A percentile compares a stretch with the other conserved stretches of the same genome.
phyloP scores from a whole-genome alignment of 495 filamentous ascomycete species.

The Xylaria acuta region DNA sequence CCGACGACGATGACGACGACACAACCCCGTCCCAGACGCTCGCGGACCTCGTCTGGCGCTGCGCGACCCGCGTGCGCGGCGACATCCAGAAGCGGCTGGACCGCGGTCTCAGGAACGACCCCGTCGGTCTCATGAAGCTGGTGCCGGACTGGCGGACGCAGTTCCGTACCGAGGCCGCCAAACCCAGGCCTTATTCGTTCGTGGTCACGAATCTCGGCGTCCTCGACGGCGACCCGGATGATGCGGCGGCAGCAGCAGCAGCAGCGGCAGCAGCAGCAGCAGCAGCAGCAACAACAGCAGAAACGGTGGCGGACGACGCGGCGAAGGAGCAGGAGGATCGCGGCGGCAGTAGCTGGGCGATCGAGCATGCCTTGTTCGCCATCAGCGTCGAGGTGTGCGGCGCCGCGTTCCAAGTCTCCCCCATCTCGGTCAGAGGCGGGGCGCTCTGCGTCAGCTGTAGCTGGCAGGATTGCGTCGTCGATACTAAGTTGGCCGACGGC shows the following conservation, averaged over 20 bases:
- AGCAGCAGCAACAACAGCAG: background rate
- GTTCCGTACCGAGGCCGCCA: constrained; percentile 36
- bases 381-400: constrained; percentile 42
- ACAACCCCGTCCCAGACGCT: constrained; percentile 6
- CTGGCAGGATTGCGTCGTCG: constrained; percentile 44
- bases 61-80: constrained; percentile 33
- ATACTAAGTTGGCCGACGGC: constrained; percentile 33
- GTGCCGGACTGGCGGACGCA: constrained; percentile 40
- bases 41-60: constrained; percentile 37
- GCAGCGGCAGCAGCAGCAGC: background rate
- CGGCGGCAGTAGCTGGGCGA: constrained; percentile 31
- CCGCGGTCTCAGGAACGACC: constrained; percentile 40
- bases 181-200: constrained; percentile 37
- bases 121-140: constrained; percentile 40
- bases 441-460: constrained; percentile 37
- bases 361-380: constrained; percentile 43
- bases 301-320: too few species aligned
- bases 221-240: constrained; percentile 18
- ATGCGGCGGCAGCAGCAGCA: background rate
- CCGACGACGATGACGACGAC: background rate
- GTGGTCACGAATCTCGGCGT: constrained; percentile 46
- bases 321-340: background rate
- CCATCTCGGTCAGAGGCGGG: constrained; percentile 37
- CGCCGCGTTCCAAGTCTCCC: constrained; percentile 39
- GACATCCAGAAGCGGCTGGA: constrained; percentile 30